A percentile compares a stretch with the other conserved stretches of the same genome.
phyloP scores from a whole-genome alignment of 257 asterid species.

The Solanum sejunctum region DNA sequence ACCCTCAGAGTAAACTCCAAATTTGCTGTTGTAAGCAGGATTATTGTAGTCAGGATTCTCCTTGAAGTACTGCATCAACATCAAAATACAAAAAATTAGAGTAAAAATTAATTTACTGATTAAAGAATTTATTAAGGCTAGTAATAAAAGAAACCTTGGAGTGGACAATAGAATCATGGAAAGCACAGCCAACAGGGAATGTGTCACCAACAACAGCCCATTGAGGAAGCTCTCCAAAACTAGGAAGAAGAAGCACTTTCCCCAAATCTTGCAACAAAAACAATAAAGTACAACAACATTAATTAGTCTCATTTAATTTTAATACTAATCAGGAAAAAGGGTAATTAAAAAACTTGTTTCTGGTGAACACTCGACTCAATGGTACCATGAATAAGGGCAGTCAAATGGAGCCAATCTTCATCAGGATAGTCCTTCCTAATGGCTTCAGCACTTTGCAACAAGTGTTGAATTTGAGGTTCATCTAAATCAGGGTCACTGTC shows the following conservation, averaged over 20 bases:
- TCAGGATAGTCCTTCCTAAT: slow-evolving; percentile 72
- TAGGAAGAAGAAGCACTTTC: slow-evolving; percentile 67
- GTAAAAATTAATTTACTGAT: background rate
- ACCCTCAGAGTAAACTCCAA: slow-evolving; percentile 54
- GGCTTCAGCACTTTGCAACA: slow-evolving; percentile 87
- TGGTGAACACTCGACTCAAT: background rate
- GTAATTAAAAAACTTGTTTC: no score
- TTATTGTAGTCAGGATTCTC: slow-evolving; percentile 50
- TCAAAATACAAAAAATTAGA: background rate
- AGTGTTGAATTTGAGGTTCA: slow-evolving; percentile 89
- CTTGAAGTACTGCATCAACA: slow-evolving; percentile 38
- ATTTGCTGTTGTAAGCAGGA: slow-evolving; percentile 40
- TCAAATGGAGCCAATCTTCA: slow-evolving; percentile 84
- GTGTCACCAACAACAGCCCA: slow-evolving; percentile 99
- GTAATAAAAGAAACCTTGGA: slow-evolving; percentile 32
- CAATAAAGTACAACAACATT: background rate
- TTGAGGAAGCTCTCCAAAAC: slow-evolving; percentile 80
- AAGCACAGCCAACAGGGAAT: slow-evolving; percentile 84
- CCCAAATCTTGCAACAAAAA: slow-evolving; percentile 48
- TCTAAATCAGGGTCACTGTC: slow-evolving; percentile 55
- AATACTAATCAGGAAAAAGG: background rate
- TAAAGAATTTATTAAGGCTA: background rate
- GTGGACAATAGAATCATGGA: slow-evolving; percentile 61
- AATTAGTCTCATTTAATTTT: background rate
- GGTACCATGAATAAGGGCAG: slow-evolving; percentile 77